Evolutionary conservation across 306 rosid genomes (phyloP), one percentile per base, ranked within the genome.

Genomic region (Lathyrus sativus): DNA sequence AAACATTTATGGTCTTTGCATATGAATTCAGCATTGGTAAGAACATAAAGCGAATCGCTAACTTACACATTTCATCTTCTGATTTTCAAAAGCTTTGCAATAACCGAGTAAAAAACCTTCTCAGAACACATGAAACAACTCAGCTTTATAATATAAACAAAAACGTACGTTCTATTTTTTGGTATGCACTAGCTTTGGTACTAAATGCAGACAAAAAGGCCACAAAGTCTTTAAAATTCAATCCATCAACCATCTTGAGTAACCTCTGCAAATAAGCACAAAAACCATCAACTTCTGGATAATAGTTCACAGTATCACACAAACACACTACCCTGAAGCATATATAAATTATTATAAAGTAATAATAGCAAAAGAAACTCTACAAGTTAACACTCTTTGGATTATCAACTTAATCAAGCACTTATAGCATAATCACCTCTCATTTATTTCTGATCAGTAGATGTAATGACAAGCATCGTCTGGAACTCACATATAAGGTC

Each of bases 201-300:
- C 93, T 88, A 74, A 92, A 92, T 26, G 91, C 96, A 66, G 96
- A 90, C 70, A 92, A 88, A 90, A 92, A 88, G 11, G 93, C 93
- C 62, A 86, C 96, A 39, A 92, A 90, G 54, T 90, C 96, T 78
- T 90, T 90, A 61, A 92, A 90, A 76, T 90, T 92, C 75, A 92
- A 79, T 19, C 87, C 92, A 73, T 92, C 98, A 15, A 83, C 86
- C 96, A 92, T 90, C 81, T 88, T 90, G 31, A 93, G 91, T 24
- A 93, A 64, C 80, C 96, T 86, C 96, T 90, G 85, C 53, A 68
- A 74, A 84, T 56, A 69, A 51, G 41, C 51, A 76, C 72, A 73
- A 11, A 66, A 45, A 43, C 42, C 61, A 76, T 75, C 49, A 79
- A 74, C 49, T 33, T 44, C 7, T 12, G 19, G 42, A 4, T 42